Evolutionary conservation across 2,329 filamentous ascomycete species (phyloP), one percentile per base, ranked within the genome.

Genomic region (Ophioceras dolichostomum): DNA sequence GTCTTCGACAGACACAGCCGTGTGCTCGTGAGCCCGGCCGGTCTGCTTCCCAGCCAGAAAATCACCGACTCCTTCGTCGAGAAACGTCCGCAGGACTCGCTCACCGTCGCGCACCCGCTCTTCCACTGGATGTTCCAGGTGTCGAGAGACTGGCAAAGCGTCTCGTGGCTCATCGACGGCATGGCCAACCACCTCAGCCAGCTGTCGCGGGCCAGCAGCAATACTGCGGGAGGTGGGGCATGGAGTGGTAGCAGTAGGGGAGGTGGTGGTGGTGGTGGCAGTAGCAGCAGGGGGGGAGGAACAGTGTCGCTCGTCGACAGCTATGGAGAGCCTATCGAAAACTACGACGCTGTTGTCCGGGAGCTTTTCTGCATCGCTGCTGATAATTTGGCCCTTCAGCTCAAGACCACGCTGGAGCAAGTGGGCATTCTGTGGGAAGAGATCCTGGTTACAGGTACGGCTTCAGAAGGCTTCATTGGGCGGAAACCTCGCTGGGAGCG

Each of bases 51-150:
- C 4, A 79, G 69, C 31, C 72, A 79, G 41, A 84, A 87, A 47
- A 83, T 94, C 43, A 91, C 85, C 1, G 79, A 80, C 53, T 78
- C 78, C 12, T 86, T 85, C 53, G 59, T 84, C 28, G 78, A 82
- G 53, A 73, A 68, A 51, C 74, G 75, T 49, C 41, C 58, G 47
- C 40, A 53, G 49, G 84, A 93, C 42, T 73, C 79, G 12, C 88
- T 94, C 49, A 77, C 76, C 39, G 76, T 77, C 18, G 73, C 75
- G 0, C 85, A 94, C 51, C 75, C 83, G 0, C 75, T 88, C 2
- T 94, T 91, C 56, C 76, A 87, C 35, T 94, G 87, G 87, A 79
- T 91, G 49, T 93, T 83, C 52, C 74, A 83, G 39, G 83, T 85
- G 3, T 84, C 83, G 6, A 71, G 78, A 41, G 81, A 87, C 54